Evolutionary conservation across 306 rosid species (phyloP).

Genomic region (Medicago ruthenica): DNA sequence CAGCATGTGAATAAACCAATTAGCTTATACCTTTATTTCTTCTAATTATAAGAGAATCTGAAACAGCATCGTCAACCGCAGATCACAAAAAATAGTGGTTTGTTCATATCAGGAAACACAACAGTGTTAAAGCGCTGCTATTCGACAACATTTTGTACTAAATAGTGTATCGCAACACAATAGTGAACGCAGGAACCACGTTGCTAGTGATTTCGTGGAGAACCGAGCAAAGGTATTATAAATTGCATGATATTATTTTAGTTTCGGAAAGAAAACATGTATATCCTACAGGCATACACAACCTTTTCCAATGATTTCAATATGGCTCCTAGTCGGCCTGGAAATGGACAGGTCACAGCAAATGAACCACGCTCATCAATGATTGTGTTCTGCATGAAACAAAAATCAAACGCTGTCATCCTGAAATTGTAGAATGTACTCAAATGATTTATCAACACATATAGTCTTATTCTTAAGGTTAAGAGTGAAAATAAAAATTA

Average conservation of each 20-base stretch:
- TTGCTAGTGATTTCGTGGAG: neutral
- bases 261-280: slow-evolving; percentile 26
- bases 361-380: slow-evolving; percentile 94
- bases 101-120: neutral
- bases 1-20: slow-evolving; percentile 48
- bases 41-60: slow-evolving; percentile 23
- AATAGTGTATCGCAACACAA: neutral
- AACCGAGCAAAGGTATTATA: slow-evolving; percentile 6
- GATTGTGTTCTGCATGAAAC: slow-evolving; percentile 68
- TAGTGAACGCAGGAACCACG: neutral
- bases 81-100: neutral
- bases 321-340: slow-evolving; percentile 68
- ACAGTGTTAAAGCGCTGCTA: neutral
- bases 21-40: slow-evolving; percentile 31
- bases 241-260: slow-evolving; percentile 25
- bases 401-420: slow-evolving; percentile 30
- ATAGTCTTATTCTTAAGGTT: slow-evolving; percentile 4
- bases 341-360: slow-evolving; percentile 80
- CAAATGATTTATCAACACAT: slow-evolving; percentile 20
- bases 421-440: slow-evolving; percentile 9
- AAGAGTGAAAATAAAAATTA: neutral
- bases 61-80: neutral
- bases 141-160: neutral
- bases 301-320: slow-evolving; percentile 74
- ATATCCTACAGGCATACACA: slow-evolving; percentile 2